Percentiles rank a stretch among this genome's conserved stretches.
These are phyloP conservation scores for Kodamaea sp. DNA, from an alignment of 1,139 yeast genomes.

Conservation along the genomic window DNA sequence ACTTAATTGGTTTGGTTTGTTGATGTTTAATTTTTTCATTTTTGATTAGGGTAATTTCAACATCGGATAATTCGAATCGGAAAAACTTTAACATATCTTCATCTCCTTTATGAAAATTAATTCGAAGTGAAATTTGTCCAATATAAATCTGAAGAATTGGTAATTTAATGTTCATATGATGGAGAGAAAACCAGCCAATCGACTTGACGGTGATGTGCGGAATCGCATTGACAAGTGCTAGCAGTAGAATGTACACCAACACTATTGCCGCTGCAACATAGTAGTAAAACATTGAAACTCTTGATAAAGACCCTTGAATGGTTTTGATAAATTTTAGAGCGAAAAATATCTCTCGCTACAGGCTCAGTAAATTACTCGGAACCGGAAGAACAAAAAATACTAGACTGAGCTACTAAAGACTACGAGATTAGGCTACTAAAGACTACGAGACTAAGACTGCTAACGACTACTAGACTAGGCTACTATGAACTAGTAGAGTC, in stretches of 20 bases:
- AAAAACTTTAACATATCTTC: conserved; percentile 31
- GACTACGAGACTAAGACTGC: no score
- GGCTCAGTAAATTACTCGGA: no score
- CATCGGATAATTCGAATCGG: conserved; percentile 28
- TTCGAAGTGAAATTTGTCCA: conserved; percentile 21
- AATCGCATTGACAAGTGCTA: conserved; percentile 27
- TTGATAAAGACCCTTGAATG: no score
- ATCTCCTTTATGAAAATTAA: conserved; percentile 25
- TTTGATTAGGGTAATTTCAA: conserved; percentile 14
- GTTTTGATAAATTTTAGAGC: no score
- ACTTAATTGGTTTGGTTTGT: background rate
- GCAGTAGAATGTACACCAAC: conserved; percentile 17
- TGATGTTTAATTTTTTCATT: background rate
- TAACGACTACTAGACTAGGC: no score
- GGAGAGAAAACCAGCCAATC: conserved; percentile 36
- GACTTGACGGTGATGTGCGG: conserved; percentile 34
- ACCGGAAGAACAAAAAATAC: no score
- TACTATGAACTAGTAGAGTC: no score
- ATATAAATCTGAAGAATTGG: conserved; percentile 18
- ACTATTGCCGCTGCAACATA: conserved; percentile 1
- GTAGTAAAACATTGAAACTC: background rate
- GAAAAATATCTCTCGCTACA: no score
- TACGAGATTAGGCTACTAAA: no score
- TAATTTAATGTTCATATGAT: conserved; percentile 26
- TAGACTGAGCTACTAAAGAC: no score